Evolutionary conservation across 805 yeast genomes (phyloP), one percentile per base, ranked within the genome.

Genomic region (Komagataella pseudopastoris): DNA sequence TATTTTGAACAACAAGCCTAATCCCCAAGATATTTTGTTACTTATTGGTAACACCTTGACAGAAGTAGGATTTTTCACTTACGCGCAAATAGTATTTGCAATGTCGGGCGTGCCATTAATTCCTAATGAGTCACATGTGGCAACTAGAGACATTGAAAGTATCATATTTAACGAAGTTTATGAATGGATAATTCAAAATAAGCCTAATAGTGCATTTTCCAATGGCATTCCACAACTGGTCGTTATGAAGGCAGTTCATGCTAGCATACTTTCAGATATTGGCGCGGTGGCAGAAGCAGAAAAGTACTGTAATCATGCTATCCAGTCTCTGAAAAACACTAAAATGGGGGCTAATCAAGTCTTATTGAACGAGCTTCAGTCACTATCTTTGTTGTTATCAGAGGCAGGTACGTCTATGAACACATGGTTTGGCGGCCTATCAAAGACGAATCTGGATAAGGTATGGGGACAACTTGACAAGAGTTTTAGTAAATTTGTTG

Each of bases 401-500:
- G 78, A 74, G 23, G 53, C 69, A 4, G 57, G 58, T 23, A 54
- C 67, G 23, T 62, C 60, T 20, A 78, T 75, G 46, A 75, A 77
- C 30, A 75, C 89, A 4, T 90, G 96, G 97, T 76, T 89, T 56
- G 83, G 87, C 12, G 63, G 60, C 47, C 51, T 65, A 16, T 61
- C 63, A 10, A 60, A 62, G 45, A 85, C 84, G 22, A 81, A 78
- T 57, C 71, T 88, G 50, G 95, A 89, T 58, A 84, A 80, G 61
- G 83, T 88, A 51, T 88, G 96, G 96, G 91, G 93, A 8, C 90
- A 85, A 46, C 65, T 88, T 47, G 96, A 88, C 63, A 88, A 88
- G 62, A 78, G 86, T 4, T 80, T 85, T 60, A 82, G 78, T 61
- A 82, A 81, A 62, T 81, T 83, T 64, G 89, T 91, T 53, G 83